phyloP scores from a whole-genome alignment of 2,329 filamentous ascomycete species.

The Tolypocladium inflatum region DNA sequence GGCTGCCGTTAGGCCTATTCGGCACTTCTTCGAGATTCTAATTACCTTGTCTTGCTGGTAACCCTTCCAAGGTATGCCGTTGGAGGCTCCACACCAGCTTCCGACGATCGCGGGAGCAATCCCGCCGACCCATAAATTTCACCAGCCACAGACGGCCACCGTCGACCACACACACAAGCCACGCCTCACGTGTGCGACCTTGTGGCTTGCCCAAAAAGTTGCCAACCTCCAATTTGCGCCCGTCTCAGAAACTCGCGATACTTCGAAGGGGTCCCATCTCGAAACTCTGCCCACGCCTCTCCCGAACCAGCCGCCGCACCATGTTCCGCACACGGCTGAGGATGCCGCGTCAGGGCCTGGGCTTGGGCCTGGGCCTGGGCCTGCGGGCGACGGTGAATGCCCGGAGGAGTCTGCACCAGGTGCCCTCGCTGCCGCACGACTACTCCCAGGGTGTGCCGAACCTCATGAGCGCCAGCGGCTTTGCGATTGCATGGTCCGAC shows the following conservation, averaged over 20 bases:
- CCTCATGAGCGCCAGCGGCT: constrained; percentile 60
- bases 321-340: constrained; percentile 48
- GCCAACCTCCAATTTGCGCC: not conserved
- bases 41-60: no score
- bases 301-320: constrained; percentile 6
- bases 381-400: constrained; percentile 22
- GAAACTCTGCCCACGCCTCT: not conserved
- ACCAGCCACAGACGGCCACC: not conserved
- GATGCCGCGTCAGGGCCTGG: constrained; percentile 33
- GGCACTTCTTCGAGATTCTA: no score
- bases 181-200: not conserved
- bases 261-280: not conserved
- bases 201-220: not conserved
- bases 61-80: no score
- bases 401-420: constrained; percentile 34
- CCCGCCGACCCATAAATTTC: not conserved
- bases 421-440: constrained; percentile 37
- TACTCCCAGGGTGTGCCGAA: constrained; percentile 51
- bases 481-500: constrained; percentile 68
- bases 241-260: not conserved
- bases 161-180: not conserved
- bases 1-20: no score
- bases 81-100: no score
- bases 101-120: no score
- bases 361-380: constrained; percentile 24